Conservation (phyloP, 2,329 filamentous ascomycete genomes). For the Aureobasidium namibiae region DNA sequence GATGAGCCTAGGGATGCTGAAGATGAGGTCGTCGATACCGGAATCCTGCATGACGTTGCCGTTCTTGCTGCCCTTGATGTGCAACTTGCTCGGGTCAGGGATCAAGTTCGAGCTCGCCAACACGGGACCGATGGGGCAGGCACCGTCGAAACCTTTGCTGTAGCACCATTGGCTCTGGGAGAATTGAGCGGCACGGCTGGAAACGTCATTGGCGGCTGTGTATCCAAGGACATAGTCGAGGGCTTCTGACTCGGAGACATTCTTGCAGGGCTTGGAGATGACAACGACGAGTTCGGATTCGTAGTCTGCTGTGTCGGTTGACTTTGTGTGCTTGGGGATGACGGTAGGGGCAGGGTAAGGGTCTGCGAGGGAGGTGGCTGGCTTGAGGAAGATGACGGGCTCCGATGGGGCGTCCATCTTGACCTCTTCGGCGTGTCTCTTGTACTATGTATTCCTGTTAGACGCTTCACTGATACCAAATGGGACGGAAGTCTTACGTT, state of each 20-base stretch:
- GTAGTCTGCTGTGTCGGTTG: slow-evolving; percentile 49
- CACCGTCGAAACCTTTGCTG: slow-evolving; percentile 52
- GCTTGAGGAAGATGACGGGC: slow-evolving; percentile 51
- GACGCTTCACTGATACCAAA: neutral
- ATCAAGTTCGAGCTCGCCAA: slow-evolving; percentile 14
- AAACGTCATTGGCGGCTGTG: slow-evolving; percentile 56
- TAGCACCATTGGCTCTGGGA: slow-evolving; percentile 49
- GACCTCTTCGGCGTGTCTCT: slow-evolving; percentile 44
- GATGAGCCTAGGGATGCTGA: slow-evolving; percentile 40
- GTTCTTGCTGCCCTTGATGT: slow-evolving; percentile 36
- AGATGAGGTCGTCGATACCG: slow-evolving; percentile 43
- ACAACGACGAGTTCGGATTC: slow-evolving; percentile 53
- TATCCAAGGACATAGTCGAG: slow-evolving; percentile 56
- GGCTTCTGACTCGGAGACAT: slow-evolving; percentile 49
- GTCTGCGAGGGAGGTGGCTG: slow-evolving; percentile 45
- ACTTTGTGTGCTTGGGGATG: slow-evolving; percentile 47
- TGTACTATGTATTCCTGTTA: slow-evolving; percentile 30
- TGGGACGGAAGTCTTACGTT: slow-evolving; percentile 34
- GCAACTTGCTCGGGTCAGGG: slow-evolving; percentile 38
- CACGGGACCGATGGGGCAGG: slow-evolving; percentile 42
- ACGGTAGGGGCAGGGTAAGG: slow-evolving; percentile 44
- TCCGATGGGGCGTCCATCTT: slow-evolving; percentile 45
- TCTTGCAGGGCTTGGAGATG: slow-evolving; percentile 44
- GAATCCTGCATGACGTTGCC: slow-evolving; percentile 45
- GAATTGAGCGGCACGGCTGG: slow-evolving; percentile 49